These are phyloP conservation scores for Picea engelmannii DNA, from an alignment of 83 land plant genomes.

Conservation along the genomic window DNA sequence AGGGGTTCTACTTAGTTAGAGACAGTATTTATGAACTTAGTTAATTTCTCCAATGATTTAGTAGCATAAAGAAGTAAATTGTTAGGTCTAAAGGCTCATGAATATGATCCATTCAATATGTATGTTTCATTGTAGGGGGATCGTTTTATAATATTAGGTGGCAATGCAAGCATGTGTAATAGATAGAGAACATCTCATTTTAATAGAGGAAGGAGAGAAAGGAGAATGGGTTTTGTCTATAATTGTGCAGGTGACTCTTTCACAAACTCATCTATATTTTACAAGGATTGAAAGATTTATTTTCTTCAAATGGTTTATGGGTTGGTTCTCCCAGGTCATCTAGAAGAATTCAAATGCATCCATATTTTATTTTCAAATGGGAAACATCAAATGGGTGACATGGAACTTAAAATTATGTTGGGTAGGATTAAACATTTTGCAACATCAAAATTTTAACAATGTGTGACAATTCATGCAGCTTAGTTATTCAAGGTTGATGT, in stretches of 20 bases:
- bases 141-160: too few relatives aligned
- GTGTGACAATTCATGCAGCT: neutral
- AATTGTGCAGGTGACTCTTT: constrained; percentile 76
- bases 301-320: constrained; percentile 43
- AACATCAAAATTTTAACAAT: neutral
- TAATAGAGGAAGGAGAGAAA: constrained; percentile 78
- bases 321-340: constrained; percentile 34
- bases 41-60: too few relatives aligned
- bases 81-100: too few relatives aligned
- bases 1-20: too few relatives aligned
- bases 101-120: too few relatives aligned
- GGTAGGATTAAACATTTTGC: neutral
- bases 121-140: too few relatives aligned
- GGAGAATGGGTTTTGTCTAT: constrained; percentile 92
- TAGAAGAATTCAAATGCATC: constrained; percentile 5
- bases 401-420: neutral
- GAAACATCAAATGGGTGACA: constrained; percentile 11
- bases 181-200: constrained; percentile 84
- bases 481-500: neutral
- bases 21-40: too few relatives aligned
- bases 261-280: constrained; percentile 38
- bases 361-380: constrained; percentile 7
- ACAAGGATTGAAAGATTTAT: constrained; percentile 45
- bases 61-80: too few relatives aligned
- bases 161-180: constrained; percentile 59